Percentiles rank a stretch among this genome's conserved stretches.
Conservation (phyloP, 225 moss, liverwort and hornwort species). For the Bryoerythrophyllum caledonicum region DNA sequence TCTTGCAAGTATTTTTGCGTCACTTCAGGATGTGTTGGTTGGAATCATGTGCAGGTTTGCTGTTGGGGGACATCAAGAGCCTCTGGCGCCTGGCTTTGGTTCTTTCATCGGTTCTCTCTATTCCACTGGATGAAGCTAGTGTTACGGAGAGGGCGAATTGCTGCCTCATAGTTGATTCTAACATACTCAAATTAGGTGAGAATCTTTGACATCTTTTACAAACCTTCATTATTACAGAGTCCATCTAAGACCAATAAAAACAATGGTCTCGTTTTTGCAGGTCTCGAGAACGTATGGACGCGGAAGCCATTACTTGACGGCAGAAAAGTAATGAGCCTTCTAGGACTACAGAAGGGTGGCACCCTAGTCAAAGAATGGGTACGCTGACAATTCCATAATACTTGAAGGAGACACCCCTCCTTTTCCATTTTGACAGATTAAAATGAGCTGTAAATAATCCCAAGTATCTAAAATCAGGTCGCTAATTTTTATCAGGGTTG, state of each 20-base stretch:
- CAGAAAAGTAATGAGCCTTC: slow-evolving; percentile 58
- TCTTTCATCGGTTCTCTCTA: slow-evolving; percentile 58
- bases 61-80: slow-evolving; percentile 60
- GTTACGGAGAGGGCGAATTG: slow-evolving; percentile 47
- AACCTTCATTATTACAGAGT: not conserved
- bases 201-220: not conserved
- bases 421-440: too few relatives aligned
- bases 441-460: too few relatives aligned
- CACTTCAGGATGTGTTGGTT: not conserved
- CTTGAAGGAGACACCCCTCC: not conserved
- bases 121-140: slow-evolving; percentile 49
- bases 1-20: not conserved
- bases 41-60: slow-evolving; percentile 56
- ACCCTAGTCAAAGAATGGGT: slow-evolving; percentile 91
- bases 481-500: too few relatives aligned
- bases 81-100: slow-evolving; percentile 73
- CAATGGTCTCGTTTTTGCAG: slow-evolving; percentile 34
- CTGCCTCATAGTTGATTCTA: slow-evolving; percentile 57
- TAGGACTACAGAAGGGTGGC: slow-evolving; percentile 59
- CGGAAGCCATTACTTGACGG: slow-evolving; percentile 71
- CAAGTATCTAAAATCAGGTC: too few relatives aligned
- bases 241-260: not conserved
- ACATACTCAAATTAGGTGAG: slow-evolving; percentile 66
- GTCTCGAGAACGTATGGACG: slow-evolving; percentile 68
- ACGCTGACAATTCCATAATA: not conserved